phyloP scores from a whole-genome alignment of 495 filamentous ascomycete genomes.

The Trypethelium eluteriae region DNA sequence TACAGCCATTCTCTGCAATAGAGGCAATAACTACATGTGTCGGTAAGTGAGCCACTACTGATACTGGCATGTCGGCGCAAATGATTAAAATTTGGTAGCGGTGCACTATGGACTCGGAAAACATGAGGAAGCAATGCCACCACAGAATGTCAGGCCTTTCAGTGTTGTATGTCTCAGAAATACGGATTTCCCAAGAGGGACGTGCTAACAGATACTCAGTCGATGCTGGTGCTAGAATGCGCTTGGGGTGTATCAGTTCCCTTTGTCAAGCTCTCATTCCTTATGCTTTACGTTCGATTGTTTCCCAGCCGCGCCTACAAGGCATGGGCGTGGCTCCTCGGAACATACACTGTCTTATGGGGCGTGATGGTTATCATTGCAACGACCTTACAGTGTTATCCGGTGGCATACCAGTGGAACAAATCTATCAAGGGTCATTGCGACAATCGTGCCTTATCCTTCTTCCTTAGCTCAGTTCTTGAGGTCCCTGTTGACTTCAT shows the following conservation, averaged over 20 bases:
- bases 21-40: neutral
- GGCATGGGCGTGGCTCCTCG: neutral
- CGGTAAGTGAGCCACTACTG: neutral
- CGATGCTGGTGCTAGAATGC: neutral
- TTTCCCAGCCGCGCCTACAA: neutral
- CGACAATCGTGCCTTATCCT: neutral
- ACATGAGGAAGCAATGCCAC: neutral
- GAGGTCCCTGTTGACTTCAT: neutral
- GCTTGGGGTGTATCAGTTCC: neutral
- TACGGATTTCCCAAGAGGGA: neutral
- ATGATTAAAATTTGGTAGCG: neutral
- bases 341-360: neutral
- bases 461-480: neutral
- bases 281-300: neutral
- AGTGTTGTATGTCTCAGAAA: neutral
- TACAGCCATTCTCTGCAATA: neutral
- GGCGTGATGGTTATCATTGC: neutral
- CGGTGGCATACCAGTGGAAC: neutral
- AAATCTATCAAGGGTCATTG: neutral
- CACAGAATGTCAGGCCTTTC: neutral
- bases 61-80: neutral
- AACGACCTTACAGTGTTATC: neutral
- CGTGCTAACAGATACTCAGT: neutral
- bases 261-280: neutral
- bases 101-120: neutral